Evolutionary conservation across 2,329 filamentous ascomycete genomes (phyloP).

Genomic region (Pyricularia grisea): DNA sequence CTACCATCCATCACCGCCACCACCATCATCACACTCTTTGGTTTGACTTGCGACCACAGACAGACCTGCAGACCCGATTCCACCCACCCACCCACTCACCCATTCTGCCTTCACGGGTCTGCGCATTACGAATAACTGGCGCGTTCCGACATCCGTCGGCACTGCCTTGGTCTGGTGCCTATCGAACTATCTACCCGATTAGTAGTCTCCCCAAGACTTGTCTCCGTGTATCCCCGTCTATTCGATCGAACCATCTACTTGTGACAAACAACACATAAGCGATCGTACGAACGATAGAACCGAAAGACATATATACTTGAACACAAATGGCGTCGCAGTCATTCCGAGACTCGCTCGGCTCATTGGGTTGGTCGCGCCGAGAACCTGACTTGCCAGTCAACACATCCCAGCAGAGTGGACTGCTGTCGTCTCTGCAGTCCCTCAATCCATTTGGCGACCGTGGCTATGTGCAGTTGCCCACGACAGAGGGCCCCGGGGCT

Average conservation of each 20-base stretch:
- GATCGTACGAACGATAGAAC: neutral
- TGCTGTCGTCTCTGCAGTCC: slow-evolving; percentile 73
- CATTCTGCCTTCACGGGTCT: neutral
- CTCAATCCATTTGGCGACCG: slow-evolving; percentile 80
- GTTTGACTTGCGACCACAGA: neutral
- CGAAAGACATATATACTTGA: neutral
- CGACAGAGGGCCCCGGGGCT: slow-evolving; percentile 71
- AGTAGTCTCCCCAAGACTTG: slow-evolving; percentile 2
- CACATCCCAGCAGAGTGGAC: slow-evolving; percentile 60
- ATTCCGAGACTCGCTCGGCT: slow-evolving; percentile 92
- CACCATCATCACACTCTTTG: neutral
- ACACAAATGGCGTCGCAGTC: slow-evolving; percentile 69
- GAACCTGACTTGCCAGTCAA: slow-evolving; percentile 67
- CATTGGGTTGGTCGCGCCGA: slow-evolving; percentile 86
- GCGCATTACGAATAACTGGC: neutral
- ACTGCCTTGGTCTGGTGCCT: neutral
- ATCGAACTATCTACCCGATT: neutral
- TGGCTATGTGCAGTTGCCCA: slow-evolving; percentile 86
- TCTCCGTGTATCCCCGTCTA: neutral
- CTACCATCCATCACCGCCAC: neutral
- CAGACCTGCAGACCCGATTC: neutral
- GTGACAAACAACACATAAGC: neutral
- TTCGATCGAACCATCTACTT: neutral
- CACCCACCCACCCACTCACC: slow-evolving; percentile 4
- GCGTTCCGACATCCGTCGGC: neutral